Percentiles rank a stretch among this genome's conserved stretches.
Conservation (phyloP, 1,139 yeast genomes). For the Pichia sp. region DNA sequence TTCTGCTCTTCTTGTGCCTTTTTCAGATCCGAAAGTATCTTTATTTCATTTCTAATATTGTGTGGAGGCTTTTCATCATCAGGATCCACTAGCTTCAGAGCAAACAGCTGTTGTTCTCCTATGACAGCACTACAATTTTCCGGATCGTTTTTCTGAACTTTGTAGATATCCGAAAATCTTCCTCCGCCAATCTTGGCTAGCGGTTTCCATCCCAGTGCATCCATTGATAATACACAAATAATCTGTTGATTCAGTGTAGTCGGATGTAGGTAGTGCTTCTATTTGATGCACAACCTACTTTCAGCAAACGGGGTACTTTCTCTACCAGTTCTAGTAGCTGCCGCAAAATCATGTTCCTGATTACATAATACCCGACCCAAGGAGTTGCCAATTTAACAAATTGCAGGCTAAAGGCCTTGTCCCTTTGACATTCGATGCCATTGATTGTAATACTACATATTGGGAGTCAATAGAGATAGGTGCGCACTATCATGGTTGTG, state of each 20-base stretch:
- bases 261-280: too few species aligned
- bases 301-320: neutral
- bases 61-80: slow-evolving; percentile 51
- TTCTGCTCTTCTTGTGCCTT: slow-evolving; percentile 14
- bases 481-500: slow-evolving; percentile 3
- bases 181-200: slow-evolving; percentile 30
- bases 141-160: slow-evolving; percentile 5
- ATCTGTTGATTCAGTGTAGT: too few species aligned
- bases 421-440: neutral
- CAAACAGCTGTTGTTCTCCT: slow-evolving; percentile 25
- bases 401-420: neutral
- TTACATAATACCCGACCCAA: neutral
- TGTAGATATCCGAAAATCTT: slow-evolving; percentile 35
- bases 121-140: neutral
- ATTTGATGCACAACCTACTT: too few species aligned
- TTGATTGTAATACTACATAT: neutral
- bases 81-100: slow-evolving; percentile 43
- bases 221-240: neutral
- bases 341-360: neutral
- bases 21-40: slow-evolving; percentile 31
- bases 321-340: neutral
- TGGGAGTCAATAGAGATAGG: neutral
- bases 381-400: neutral
- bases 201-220: slow-evolving; percentile 14
- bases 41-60: slow-evolving; percentile 39